These are phyloP conservation scores for Grigorovia jiainica DNA, from an alignment of 805 yeast species.

Conservation along the genomic window DNA sequence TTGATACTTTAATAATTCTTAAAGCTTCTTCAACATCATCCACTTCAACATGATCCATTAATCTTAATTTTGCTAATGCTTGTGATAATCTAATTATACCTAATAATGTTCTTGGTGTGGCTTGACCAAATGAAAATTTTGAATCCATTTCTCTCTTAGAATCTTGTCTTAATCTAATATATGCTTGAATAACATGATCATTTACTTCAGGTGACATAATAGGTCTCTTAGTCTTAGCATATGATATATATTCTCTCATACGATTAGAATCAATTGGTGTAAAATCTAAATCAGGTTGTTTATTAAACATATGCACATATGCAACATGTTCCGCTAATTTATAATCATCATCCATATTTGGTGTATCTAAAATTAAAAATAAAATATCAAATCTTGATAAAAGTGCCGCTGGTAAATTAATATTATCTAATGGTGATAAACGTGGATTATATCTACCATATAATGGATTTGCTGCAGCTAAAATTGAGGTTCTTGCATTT, in stretches of 20 bases:
- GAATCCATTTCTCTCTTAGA: conserved; percentile 71
- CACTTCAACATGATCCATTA: conserved; percentile 56
- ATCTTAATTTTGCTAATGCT: conserved; percentile 85
- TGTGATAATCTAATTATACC: conserved; percentile 90
- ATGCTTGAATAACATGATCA: conserved; percentile 75
- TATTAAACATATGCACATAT: conserved; percentile 87
- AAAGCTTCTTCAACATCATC: conserved; percentile 95
- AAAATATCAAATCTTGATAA: conserved; percentile 89
- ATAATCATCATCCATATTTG: conserved; percentile 71
- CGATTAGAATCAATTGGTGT: conserved; percentile 71
- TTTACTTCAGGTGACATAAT: conserved; percentile 75
- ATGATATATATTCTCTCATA: conserved; percentile 78
- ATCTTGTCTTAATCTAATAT: conserved; percentile 88
- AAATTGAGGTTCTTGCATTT: conserved; percentile 88
- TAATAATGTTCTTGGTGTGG: conserved; percentile 89
- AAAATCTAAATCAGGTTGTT: conserved; percentile 69
- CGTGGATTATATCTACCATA: conserved; percentile 90
- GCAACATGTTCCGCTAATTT: conserved; percentile 89
- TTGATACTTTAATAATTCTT: conserved; percentile 78
- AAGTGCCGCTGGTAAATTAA: conserved; percentile 92
- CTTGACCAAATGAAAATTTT: conserved; percentile 72
- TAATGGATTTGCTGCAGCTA: conserved; percentile 98
- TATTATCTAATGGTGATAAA: conserved; percentile 87
- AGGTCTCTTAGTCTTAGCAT: conserved; percentile 81
- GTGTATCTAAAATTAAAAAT: conserved; percentile 78